A percentile compares a stretch with the other conserved stretches of the same genome.
Conservation (phyloP, 352 stramenopile species). For the Hyphochytrium catenoides region DNA sequence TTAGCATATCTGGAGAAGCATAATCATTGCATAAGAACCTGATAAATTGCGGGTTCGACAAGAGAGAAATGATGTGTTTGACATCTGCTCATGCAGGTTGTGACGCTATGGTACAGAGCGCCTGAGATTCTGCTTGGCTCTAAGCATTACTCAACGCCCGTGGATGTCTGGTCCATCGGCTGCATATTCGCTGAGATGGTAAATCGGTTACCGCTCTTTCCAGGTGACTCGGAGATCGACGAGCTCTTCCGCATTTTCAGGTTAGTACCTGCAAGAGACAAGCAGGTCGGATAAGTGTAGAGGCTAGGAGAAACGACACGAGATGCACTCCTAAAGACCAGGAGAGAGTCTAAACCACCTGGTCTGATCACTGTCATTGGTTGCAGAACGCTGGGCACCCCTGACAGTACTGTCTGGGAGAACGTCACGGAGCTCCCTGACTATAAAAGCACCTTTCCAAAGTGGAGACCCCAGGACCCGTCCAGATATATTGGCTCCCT, state of each 20-base stretch:
- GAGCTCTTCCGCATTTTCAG: constrained; percentile 96
- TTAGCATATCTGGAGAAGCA: too few species aligned
- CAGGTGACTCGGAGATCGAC: constrained; percentile 90
- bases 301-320: too few species aligned
- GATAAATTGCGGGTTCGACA: too few species aligned
- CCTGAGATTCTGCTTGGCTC: constrained; percentile 78
- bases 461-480: constrained; percentile 76
- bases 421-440: constrained; percentile 87
- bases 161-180: constrained; percentile 76
- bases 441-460: constrained; percentile 93
- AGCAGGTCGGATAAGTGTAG: constrained; percentile 1
- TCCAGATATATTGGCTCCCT: constrained; percentile 59
- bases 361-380: constrained; percentile 3
- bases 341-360: too few species aligned
- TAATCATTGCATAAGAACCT: too few species aligned
- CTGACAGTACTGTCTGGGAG: constrained; percentile 84
- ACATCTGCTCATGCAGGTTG: too few species aligned
- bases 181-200: constrained; percentile 86
- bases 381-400: constrained; percentile 75
- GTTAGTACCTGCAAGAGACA: too few species aligned
- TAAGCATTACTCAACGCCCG: constrained; percentile 75
- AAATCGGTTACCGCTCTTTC: constrained; percentile 61
- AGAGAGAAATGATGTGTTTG: too few species aligned
- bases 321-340: too few species aligned
- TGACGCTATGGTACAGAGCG: constrained; percentile 86